Conservation (phyloP, 441 rosid genomes). For the Omphalea diandra region DNA sequence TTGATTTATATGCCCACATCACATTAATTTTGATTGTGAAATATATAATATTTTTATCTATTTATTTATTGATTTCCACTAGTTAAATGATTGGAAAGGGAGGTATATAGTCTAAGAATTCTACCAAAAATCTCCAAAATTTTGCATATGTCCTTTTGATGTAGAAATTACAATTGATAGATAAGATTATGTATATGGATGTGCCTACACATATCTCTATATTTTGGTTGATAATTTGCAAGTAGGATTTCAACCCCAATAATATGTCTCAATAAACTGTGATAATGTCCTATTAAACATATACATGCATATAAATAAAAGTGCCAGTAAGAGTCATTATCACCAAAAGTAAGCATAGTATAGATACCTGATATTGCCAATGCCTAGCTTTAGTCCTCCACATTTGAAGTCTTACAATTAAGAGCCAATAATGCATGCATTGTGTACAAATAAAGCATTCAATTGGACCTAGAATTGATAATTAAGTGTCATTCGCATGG, state of each 20-base stretch:
- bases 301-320: too few relatives aligned
- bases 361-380: not conserved
- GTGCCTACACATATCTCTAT: not conserved
- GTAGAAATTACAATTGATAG: not conserved
- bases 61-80: not conserved
- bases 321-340: constrained; percentile 9
- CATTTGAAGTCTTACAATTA: not conserved
- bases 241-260: too few relatives aligned
- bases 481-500: constrained; percentile 9
- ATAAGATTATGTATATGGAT: not conserved
- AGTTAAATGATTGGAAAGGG: not conserved
- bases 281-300: too few relatives aligned
- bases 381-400: not conserved
- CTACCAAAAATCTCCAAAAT: too few relatives aligned
- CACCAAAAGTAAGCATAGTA: not conserved
- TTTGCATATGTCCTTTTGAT: too few relatives aligned
- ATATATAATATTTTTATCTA: not conserved
- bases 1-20: constrained; percentile 15
- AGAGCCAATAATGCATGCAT: constrained; percentile 15
- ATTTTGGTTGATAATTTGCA: not conserved
- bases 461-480: constrained; percentile 17
- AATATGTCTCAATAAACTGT: not conserved
- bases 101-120: constrained; percentile 14
- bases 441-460: not conserved
- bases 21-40: not conserved